phyloP scores from a whole-genome alignment of 225 moss, liverwort and hornwort species.

The Sphagnum contortum region DNA sequence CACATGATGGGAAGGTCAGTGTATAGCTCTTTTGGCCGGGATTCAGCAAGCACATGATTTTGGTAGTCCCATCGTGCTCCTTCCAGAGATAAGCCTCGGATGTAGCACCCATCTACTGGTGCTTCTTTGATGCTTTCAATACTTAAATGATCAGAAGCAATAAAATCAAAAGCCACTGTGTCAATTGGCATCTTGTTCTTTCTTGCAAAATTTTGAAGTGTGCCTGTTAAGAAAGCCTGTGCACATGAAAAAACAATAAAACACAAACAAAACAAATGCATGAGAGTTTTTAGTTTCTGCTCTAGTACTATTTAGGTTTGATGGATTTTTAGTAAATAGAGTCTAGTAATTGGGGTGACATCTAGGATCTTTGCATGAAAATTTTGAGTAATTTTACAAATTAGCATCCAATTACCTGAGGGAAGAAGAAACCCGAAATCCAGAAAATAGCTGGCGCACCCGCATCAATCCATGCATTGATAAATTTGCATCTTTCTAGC shows the following conservation, averaged over 20 bases:
- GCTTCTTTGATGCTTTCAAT: slow-evolving; percentile 23
- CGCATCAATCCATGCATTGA: slow-evolving; percentile 50
- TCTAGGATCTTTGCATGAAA: no score
- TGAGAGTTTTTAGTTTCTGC: no score
- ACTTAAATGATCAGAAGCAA: slow-evolving; percentile 40
- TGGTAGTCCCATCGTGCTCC: slow-evolving; percentile 74
- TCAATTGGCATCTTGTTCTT: slow-evolving; percentile 83
- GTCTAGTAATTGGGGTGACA: no score
- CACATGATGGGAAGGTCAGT: slow-evolving; percentile 74
- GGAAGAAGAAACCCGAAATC: slow-evolving; percentile 88
- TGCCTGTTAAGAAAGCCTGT: slow-evolving; percentile 80
- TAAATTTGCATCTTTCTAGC: slow-evolving; percentile 67
- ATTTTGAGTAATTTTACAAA: no score
- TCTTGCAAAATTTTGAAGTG: slow-evolving; percentile 79
- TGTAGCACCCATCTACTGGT: slow-evolving; percentile 65
- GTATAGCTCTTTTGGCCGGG: slow-evolving; percentile 62
- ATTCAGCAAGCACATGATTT: slow-evolving; percentile 47
- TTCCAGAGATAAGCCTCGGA: slow-evolving; percentile 63
- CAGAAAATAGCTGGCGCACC: slow-evolving; percentile 64
- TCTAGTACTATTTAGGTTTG: no score
- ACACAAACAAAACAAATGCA: no score
- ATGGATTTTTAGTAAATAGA: no score
- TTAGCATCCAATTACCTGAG: slow-evolving; percentile 32
- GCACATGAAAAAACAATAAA: neutral
- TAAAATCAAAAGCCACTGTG: slow-evolving; percentile 68